These are phyloP conservation scores for Phaeosphaeriaceae sp. DNA, from an alignment of 2,329 filamentous ascomycete species.

Conservation along the genomic window DNA sequence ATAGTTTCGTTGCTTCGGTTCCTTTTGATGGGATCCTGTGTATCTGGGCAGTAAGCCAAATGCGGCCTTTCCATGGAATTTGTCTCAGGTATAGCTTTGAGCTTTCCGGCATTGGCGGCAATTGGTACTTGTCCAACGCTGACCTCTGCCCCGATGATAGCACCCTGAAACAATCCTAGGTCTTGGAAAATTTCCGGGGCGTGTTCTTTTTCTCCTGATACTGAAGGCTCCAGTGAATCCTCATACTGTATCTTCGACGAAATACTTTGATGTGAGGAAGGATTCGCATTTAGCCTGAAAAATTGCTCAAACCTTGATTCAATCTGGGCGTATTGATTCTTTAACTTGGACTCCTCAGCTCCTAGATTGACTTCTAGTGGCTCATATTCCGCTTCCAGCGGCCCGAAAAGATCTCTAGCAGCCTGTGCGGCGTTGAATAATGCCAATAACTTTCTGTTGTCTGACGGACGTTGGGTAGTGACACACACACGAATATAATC, in stretches of 20 bases:
- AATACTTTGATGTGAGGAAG: slow-evolving; percentile 5
- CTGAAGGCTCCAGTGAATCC: no score
- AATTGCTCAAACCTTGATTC: slow-evolving; percentile 19
- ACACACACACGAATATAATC: slow-evolving; percentile 12
- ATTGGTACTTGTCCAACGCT: no score
- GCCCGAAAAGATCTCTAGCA: slow-evolving; percentile 22
- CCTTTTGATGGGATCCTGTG: no score
- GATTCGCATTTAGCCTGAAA: slow-evolving; percentile 16
- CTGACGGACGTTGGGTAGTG: not conserved
- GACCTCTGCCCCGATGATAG: no score
- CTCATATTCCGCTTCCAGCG: slow-evolving; percentile 28
- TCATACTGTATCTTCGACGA: slow-evolving; percentile 19
- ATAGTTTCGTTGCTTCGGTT: no score
- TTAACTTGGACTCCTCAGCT: slow-evolving; percentile 14
- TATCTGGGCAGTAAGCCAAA: no score
- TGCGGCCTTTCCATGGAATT: no score
- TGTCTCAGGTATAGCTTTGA: no score
- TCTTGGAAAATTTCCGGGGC: no score
- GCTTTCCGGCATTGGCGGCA: no score
- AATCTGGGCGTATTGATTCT: slow-evolving; percentile 13
- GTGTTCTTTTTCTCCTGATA: no score
- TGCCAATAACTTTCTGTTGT: slow-evolving; percentile 6
- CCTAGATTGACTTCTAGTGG: slow-evolving; percentile 20
- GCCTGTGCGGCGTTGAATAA: slow-evolving; percentile 18
- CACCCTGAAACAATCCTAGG: no score